phyloP scores from a whole-genome alignment of 2,329 filamentous ascomycete species.

The Penicillium sp. region DNA sequence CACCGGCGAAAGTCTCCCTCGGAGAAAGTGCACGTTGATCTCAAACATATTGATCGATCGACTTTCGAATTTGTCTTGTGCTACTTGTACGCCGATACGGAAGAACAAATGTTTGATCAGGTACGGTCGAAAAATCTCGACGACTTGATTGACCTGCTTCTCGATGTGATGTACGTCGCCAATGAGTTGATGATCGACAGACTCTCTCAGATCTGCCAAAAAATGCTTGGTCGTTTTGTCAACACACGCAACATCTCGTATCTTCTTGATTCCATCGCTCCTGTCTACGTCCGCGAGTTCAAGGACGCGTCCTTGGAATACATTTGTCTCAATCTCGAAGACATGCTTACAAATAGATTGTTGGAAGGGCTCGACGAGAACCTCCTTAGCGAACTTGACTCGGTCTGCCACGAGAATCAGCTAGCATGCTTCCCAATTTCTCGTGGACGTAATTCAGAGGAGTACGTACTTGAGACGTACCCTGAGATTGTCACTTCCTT shows the following conservation, averaged over 20 bases:
- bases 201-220: conserved; percentile 85
- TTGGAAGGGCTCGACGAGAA: conserved; percentile 83
- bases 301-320: conserved; percentile 88
- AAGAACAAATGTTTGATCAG: conserved; percentile 76
- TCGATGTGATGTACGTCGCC: conserved; percentile 85
- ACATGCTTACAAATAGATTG: conserved; percentile 83
- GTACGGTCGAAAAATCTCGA: conserved; percentile 70
- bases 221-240: conserved; percentile 76
- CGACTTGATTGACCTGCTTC: conserved; percentile 80
- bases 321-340: conserved; percentile 85
- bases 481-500: conserved; percentile 43
- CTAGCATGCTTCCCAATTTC: conserved; percentile 72
- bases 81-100: conserved; percentile 80
- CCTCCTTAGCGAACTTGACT: conserved; percentile 75
- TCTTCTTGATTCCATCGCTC: conserved; percentile 80
- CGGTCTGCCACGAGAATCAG: conserved; percentile 78
- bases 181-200: conserved; percentile 96
- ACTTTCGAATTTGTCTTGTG: conserved; percentile 77
- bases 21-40: conserved; percentile 66
- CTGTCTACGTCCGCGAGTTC: conserved; percentile 78
- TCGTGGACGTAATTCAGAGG: conserved; percentile 70
- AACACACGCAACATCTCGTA: conserved; percentile 81
- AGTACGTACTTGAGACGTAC: conserved; percentile 44
- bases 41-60: conserved; percentile 72
- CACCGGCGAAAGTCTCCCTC: conserved; percentile 55